Evolutionary conservation across 192 early-diverging fungal genomes (phyloP).

Genomic region (Podila horticola): DNA sequence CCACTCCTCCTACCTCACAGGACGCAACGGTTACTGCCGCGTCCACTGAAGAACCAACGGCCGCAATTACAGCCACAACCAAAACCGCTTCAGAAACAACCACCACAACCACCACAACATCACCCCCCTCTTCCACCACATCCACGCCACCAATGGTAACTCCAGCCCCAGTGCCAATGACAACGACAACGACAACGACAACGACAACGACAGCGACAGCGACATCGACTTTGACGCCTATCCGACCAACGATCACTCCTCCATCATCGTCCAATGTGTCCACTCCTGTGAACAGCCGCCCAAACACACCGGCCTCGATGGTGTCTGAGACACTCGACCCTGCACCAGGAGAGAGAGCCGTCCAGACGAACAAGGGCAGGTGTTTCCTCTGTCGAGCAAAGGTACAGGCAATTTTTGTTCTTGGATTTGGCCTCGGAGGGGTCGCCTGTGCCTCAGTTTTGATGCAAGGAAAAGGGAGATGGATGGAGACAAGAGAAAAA

Average conservation of each 20-base stretch:
- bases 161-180: conserved; percentile 9
- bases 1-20: conserved; percentile 6
- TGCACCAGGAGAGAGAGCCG: conserved; percentile 58
- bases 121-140: conserved; percentile 21
- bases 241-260: conserved; percentile 7
- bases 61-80: neutral
- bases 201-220: conserved; percentile 9
- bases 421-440: neutral
- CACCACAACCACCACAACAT: conserved; percentile 3
- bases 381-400: conserved; percentile 77
- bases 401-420: conserved; percentile 29
- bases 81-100: neutral
- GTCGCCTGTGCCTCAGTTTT: neutral
- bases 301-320: conserved; percentile 45
- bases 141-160: conserved; percentile 19
- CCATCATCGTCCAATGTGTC: conserved; percentile 19
- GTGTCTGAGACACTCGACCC: conserved; percentile 33
- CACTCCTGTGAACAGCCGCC: conserved; percentile 24
- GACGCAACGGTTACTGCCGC: neutral
- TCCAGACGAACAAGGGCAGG: conserved; percentile 74
- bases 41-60: neutral
- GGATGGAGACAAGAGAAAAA: neutral
- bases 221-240: conserved; percentile 1
- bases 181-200: conserved; percentile 3
- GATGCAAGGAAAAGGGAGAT: conserved; percentile 8